phyloP scores from a whole-genome alignment of 129 eudicot genomes.

The Mikania micrantha region DNA sequence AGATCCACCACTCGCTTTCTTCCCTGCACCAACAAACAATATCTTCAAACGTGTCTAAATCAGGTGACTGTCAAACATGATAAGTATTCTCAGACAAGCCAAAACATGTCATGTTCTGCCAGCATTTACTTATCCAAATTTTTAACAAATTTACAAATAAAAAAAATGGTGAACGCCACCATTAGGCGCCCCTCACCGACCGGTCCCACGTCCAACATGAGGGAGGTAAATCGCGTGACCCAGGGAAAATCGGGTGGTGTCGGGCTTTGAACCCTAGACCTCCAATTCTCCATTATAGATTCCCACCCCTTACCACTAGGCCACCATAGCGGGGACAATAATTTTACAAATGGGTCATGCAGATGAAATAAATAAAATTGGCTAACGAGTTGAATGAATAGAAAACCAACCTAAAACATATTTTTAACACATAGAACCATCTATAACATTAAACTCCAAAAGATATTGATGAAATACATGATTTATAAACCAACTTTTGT shows the following conservation, averaged over 20 bases:
- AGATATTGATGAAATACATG: neutral
- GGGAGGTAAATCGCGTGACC: too few species aligned
- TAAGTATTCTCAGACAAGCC: neutral
- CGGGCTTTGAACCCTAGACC: too few species aligned
- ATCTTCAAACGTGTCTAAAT: neutral
- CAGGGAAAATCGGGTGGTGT: too few species aligned
- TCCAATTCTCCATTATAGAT: too few species aligned
- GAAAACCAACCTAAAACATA: neutral
- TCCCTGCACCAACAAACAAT: slow-evolving; percentile 67
- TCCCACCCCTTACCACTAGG: too few species aligned
- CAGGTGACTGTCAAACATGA: neutral
- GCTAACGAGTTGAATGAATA: neutral
- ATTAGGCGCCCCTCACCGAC: too few species aligned
- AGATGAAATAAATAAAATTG: neutral
- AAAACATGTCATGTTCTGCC: neutral
- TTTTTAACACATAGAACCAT: neutral
- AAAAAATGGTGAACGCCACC: too few species aligned
- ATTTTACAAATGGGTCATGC: neutral
- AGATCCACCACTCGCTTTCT: slow-evolving; percentile 99
- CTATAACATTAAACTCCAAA: neutral
- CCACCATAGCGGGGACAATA: too few species aligned
- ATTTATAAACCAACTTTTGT: neutral
- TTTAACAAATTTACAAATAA: neutral
- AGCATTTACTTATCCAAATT: neutral
- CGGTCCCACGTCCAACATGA: too few species aligned